A percentile compares a stretch with the other conserved stretches of the same genome.
These are phyloP conservation scores for Ophiostoma quercus DNA, from an alignment of 2,329 filamentous ascomycete species.

Conservation along the genomic window DNA sequence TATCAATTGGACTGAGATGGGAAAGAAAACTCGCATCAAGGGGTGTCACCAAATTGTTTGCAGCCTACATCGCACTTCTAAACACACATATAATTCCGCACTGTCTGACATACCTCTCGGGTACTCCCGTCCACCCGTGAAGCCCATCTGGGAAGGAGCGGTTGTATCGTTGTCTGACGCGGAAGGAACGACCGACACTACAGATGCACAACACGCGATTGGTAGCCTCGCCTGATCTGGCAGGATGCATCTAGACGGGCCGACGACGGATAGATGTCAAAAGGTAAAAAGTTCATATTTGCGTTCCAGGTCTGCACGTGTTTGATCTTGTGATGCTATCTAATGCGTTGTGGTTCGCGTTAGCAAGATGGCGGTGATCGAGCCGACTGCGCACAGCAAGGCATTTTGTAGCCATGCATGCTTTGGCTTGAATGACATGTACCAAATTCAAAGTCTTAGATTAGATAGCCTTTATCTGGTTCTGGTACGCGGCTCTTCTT, in stretches of 20 bases:
- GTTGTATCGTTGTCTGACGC: not conserved
- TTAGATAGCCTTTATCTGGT: not conserved
- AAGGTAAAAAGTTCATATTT: too few species aligned
- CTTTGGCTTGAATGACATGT: not conserved
- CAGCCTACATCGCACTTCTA: too few species aligned
- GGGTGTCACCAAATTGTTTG: not conserved
- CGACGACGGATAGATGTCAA: not conserved
- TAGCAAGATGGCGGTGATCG: not conserved
- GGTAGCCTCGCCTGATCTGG: not conserved
- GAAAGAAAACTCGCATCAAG: too few species aligned
- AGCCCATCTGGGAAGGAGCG: not conserved
- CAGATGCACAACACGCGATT: not conserved
- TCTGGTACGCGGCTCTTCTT: not conserved
- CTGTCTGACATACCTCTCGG: not conserved
- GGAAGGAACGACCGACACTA: not conserved
- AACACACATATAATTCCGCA: not conserved
- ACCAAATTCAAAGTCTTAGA: too few species aligned
- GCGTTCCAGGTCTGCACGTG: too few species aligned
- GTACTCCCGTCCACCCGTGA: not conserved
- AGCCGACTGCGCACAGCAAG: not conserved
- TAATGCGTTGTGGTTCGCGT: too few species aligned
- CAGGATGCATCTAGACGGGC: not conserved
- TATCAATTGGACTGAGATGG: too few species aligned
- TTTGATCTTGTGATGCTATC: too few species aligned
- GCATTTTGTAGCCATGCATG: not conserved